Base-by-base conservation (phyloP, 2,329 filamentous ascomycete genomes). In the Lasiodiplodia citricola region DNA sequence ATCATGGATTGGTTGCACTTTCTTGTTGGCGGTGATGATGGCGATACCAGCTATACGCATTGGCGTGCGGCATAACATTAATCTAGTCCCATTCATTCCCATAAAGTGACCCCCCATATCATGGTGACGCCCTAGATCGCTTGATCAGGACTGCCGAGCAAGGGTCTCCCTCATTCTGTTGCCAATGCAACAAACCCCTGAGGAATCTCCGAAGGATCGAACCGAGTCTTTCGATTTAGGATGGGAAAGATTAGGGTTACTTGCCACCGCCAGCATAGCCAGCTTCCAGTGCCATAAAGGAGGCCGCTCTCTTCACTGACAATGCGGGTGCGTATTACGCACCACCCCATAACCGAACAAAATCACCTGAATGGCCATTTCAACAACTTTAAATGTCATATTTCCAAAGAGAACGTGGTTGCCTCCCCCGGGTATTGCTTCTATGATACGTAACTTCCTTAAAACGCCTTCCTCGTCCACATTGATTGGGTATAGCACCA, bases 401-500 rank as follows among this genome's bases (percentile, higher is more conserved):
- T 35, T 35, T 35, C 31, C 31, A 35, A 35, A 35, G 31, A 7
- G 31, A 35, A 35, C 8, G 31, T 35, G 31, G 7, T 47, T 47
- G 2, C 14, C 44, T 21, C 18, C 21, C 28, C 10, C 21, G 6
- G n/a, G 23, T n/a, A 11, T 54, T 54, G 23, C 13, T 5, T 31
- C 31, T n/a, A 28, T 25, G 14, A 16, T 14, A 55, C 10, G 10
- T 2, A 13, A 52, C 4, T 23, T 44, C 25, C 23, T 66, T 21
- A 66, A 21, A 66, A 28, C n/a, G 21, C 63, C 51, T 66, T 66
- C 51, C 63, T 66, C 21, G 52, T 55, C 63, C 63, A 66, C 63
- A 66, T 21, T 1, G 63, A 55, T 16, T 66, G 63, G 1, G 63
- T 81, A 74, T 88, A 86, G 35, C 86, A 87, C 75, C 89, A 90